These are phyloP conservation scores for Paspalum notatum DNA, from an alignment of 176 grass and related monocot species.

Conservation along the genomic window DNA sequence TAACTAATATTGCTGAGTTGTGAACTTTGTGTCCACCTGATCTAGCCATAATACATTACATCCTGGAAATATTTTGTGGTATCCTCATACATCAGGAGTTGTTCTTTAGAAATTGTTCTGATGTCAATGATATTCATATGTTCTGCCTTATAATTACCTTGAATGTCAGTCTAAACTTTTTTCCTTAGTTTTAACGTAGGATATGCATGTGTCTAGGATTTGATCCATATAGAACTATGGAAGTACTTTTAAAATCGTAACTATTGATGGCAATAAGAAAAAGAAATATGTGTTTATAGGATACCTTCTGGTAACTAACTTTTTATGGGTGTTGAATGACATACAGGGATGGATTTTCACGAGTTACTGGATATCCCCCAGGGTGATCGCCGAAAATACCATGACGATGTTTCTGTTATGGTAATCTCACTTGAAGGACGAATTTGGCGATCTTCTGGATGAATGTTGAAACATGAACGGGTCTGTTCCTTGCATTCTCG, in stretches of 20 bases:
- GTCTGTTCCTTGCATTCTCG: conserved; percentile 52
- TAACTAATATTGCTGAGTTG: background rate
- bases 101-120: background rate
- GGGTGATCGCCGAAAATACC: conserved; percentile 76
- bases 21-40: background rate
- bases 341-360: conserved; percentile 81
- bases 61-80: too few relatives aligned
- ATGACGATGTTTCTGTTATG: conserved; percentile 89
- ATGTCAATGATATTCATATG: background rate
- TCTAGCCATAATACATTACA: background rate
- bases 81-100: background rate
- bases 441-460: conserved; percentile 83
- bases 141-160: background rate
- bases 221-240: background rate
- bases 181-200: background rate
- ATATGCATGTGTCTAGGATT: background rate
- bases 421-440: conserved; percentile 81
- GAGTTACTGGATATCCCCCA: conserved; percentile 85
- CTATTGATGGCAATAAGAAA: background rate
- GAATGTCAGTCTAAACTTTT: background rate
- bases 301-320: background rate
- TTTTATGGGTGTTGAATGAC: background rate
- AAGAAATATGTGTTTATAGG: background rate
- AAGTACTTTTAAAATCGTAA: background rate
- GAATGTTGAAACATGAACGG: conserved; percentile 29